Conservation (phyloP, 2,329 filamentous ascomycete species). For the Tolypocladium inflatum region DNA sequence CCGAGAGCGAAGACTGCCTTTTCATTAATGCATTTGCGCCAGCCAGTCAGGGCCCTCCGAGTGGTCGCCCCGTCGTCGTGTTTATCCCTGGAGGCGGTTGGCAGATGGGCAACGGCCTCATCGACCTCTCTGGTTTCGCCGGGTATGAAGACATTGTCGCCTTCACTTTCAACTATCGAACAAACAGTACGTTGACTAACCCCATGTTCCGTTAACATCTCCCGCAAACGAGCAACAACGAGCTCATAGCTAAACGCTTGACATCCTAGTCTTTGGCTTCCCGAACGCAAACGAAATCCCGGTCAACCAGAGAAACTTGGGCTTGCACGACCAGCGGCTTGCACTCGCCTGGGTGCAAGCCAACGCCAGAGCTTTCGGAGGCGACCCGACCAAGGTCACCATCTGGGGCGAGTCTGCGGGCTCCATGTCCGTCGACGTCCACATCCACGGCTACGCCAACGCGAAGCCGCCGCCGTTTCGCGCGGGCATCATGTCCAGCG, state of each 20-base stretch:
- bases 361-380: conserved; percentile 16
- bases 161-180: conserved; percentile 16
- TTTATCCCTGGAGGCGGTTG: conserved; percentile 17
- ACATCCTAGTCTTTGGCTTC: conserved; percentile 28
- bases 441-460: conserved; percentile 12
- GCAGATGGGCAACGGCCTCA: conserved; percentile 11
- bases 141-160: conserved; percentile 16
- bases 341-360: conserved; percentile 16
- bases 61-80: conserved; percentile 11
- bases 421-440: conserved; percentile 19
- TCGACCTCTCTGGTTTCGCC: conserved; percentile 14
- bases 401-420: conserved; percentile 19
- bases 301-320: conserved; percentile 20
- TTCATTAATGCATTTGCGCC: conserved; percentile 17
- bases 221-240: too few relatives aligned
- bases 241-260: too few relatives aligned
- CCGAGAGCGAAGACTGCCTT: conserved; percentile 18
- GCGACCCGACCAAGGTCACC: conserved; percentile 13
- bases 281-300: conserved; percentile 29
- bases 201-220: too few relatives aligned
- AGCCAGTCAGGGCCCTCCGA: neutral
- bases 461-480: conserved; percentile 11
- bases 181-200: conserved; percentile 8
- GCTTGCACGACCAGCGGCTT: conserved; percentile 16
- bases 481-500: conserved; percentile 17